phyloP scores from a whole-genome alignment of 2,329 filamentous ascomycete species.

The Hyphodiscus sp. region DNA sequence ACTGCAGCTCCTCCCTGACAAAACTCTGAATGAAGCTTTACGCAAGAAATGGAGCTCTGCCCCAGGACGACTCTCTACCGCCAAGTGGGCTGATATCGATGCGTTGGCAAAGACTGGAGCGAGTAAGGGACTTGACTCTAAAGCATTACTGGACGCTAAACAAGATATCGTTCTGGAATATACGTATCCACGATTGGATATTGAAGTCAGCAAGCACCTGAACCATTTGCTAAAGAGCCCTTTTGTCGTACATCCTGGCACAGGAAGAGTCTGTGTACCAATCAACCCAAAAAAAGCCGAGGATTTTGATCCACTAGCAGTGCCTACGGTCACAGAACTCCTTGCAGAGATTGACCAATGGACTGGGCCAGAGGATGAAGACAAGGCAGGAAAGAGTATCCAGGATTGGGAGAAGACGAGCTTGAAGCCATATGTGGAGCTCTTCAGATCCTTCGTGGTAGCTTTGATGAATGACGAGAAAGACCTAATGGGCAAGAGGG shows the following conservation, averaged over 20 bases:
- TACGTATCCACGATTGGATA: slow-evolving; percentile 93
- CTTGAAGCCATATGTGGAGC: slow-evolving; percentile 85
- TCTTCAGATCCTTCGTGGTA: slow-evolving; percentile 77
- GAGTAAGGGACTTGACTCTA: slow-evolving; percentile 64
- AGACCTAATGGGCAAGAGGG: slow-evolving; percentile 43
- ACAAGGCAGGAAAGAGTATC: slow-evolving; percentile 42
- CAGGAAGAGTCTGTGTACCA: slow-evolving; percentile 89
- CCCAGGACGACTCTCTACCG: slow-evolving; percentile 66
- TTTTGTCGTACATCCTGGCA: slow-evolving; percentile 93
- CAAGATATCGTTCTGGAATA: slow-evolving; percentile 96
- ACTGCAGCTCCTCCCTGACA: slow-evolving; percentile 78
- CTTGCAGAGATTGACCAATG: slow-evolving; percentile 83
- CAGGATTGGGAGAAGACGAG: slow-evolving; percentile 97
- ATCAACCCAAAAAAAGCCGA: slow-evolving; percentile 73
- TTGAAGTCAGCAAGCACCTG: slow-evolving; percentile 93
- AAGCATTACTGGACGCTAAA: slow-evolving; percentile 77
- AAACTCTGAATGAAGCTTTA: slow-evolving; percentile 67
- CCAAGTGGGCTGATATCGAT: slow-evolving; percentile 95
- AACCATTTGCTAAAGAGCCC: slow-evolving; percentile 97
- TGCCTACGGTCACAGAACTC: slow-evolving; percentile 83
- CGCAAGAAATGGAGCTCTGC: slow-evolving; percentile 87
- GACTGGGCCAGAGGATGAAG: slow-evolving; percentile 43
- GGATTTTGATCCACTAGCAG: slow-evolving; percentile 76
- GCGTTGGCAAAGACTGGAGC: slow-evolving; percentile 70
- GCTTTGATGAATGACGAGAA: slow-evolving; percentile 71